Conservation (phyloP, 129 eudicot genomes). For the Solidago caesia region DNA sequence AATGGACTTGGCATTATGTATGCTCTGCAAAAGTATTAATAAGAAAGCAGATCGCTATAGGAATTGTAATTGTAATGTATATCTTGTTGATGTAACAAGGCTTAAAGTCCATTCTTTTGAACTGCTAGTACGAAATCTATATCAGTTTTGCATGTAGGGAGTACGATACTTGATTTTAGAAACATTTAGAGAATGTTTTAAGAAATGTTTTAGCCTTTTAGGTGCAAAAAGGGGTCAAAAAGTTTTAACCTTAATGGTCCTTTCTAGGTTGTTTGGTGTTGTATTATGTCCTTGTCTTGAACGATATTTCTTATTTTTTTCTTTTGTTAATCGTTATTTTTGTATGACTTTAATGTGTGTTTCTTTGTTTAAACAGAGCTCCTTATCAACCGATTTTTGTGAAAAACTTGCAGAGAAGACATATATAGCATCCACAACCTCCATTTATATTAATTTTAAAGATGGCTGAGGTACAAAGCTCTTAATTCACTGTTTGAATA, state of each 20-base stretch:
- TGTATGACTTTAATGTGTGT: not conserved
- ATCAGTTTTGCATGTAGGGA: no score
- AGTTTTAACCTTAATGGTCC: no score
- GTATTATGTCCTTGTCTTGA: not conserved
- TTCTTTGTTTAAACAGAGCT: constrained; percentile 17
- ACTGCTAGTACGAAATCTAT: no score
- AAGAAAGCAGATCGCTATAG: no score
- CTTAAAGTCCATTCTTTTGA: no score
- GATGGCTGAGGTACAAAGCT: constrained; percentile 35
- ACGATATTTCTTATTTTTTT: not conserved
- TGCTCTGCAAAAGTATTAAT: no score
- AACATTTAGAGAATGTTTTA: no score
- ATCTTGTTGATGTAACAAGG: no score
- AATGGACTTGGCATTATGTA: no score
- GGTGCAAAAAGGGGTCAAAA: not conserved
- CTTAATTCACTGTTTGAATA: not conserved
- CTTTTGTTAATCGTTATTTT: not conserved
- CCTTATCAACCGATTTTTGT: not conserved
- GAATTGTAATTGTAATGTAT: no score
- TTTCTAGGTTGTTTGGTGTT: not conserved
- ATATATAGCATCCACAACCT: constrained; percentile 12
- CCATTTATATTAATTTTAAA: not conserved
- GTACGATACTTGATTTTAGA: no score
- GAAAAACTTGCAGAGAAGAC: not conserved
- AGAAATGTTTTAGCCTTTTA: not conserved